Evolutionary conservation across 805 yeast genomes (phyloP).

Genomic region (Teunomyces atbi): DNA sequence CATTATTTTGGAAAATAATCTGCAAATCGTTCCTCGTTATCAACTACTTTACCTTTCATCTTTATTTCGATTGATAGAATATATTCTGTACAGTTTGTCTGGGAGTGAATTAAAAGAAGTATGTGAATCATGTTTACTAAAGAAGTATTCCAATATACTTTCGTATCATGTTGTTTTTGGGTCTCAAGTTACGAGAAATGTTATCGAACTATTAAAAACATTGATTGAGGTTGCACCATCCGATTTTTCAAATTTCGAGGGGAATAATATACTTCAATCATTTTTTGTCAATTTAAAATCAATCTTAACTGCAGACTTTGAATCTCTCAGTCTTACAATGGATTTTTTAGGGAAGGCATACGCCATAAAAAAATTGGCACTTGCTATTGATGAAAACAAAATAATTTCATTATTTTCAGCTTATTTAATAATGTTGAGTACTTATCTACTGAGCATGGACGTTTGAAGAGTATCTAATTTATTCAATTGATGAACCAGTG

Average conservation of each 20-base stretch:
- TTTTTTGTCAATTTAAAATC: neutral
- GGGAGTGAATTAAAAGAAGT: neutral
- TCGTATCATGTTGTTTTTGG: neutral
- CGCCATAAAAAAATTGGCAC: neutral
- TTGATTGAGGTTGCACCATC: neutral
- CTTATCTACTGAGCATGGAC: too few species aligned
- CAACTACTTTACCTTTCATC: neutral
- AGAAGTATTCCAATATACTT: neutral
- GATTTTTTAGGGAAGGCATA: neutral
- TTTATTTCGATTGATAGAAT: neutral
- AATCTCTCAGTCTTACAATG: neutral
- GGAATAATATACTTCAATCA: neutral
- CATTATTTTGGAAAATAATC: neutral
- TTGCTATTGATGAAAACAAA: neutral
- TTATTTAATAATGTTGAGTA: neutral
- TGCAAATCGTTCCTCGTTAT: neutral
- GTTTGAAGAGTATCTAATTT: too few species aligned
- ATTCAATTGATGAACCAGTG: too few species aligned
- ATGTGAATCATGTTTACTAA: neutral
- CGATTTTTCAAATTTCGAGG: neutral
- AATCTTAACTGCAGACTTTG: neutral
- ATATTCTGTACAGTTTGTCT: neutral
- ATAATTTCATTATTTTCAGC: neutral
- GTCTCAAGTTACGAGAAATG: neutral
- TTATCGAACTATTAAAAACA: neutral